Percentiles rank a stretch among this genome's conserved stretches.
These are phyloP conservation scores for Moniliophthora roreri DNA, from an alignment of 1,284 basidiomycete species.

Conservation along the genomic window DNA sequence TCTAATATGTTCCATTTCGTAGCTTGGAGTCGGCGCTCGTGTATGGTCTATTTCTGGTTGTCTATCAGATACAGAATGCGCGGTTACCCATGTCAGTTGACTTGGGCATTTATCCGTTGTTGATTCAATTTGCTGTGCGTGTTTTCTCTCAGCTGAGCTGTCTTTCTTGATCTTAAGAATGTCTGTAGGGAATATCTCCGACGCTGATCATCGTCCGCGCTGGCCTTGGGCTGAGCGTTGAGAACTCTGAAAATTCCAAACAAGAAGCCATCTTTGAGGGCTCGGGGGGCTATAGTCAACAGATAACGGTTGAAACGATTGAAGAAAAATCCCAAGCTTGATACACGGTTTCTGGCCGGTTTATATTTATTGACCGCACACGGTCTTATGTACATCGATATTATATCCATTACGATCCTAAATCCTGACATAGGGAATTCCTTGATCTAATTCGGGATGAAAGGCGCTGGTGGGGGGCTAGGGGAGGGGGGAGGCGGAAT, in stretches of 20 bases:
- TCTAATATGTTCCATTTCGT: background rate
- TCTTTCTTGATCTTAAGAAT: background rate
- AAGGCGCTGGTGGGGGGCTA: too few species aligned
- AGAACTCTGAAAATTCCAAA: background rate
- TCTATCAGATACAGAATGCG: background rate
- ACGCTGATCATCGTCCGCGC: background rate
- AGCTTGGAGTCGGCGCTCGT: background rate
- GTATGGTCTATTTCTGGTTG: background rate
- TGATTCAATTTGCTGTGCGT: background rate
- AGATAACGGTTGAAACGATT: too few species aligned
- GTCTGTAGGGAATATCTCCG: background rate
- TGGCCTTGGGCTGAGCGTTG: background rate
- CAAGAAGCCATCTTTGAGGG: too few species aligned
- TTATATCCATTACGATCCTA: too few species aligned
- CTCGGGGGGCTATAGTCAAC: too few species aligned
- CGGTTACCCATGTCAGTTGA: background rate
- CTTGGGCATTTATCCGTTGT: background rate
- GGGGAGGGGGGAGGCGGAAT: too few species aligned
- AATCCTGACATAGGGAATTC: too few species aligned
- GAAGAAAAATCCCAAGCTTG: too few species aligned
- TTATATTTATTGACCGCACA: too few species aligned
- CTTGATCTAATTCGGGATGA: too few species aligned
- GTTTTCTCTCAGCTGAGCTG: background rate
- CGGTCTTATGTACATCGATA: too few species aligned
- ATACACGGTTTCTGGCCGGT: too few species aligned